Evolutionary conservation across 23 red algal genomes (phyloP).

Genomic region (Gracilariopsis chorda): DNA sequence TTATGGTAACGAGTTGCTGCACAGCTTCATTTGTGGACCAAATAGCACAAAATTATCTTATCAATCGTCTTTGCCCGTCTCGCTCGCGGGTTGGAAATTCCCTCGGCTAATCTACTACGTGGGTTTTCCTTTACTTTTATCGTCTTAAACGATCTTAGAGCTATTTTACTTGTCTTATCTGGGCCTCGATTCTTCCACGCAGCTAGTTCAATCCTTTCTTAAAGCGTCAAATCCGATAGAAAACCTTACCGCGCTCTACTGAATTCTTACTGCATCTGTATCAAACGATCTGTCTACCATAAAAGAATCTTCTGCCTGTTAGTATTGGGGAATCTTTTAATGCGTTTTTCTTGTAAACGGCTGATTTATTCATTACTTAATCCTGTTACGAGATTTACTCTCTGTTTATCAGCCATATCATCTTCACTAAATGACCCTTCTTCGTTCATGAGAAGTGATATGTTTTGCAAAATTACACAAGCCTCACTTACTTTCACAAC

Average conservation of each 20-base stretch:
- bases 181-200: neutral
- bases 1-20: too few species aligned
- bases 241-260: neutral
- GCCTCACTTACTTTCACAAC: neutral
- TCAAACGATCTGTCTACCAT: neutral
- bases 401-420: neutral
- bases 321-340: neutral
- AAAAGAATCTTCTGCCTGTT: neutral
- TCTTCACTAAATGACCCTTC: slow-evolving; percentile 2
- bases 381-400: neutral
- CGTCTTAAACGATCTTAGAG: neutral
- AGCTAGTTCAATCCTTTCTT: too few species aligned
- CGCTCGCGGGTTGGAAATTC: too few species aligned
- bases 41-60: too few species aligned
- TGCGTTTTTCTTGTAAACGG: neutral
- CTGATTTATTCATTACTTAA: neutral
- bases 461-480: slow-evolving; percentile 3
- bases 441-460: slow-evolving; percentile 5
- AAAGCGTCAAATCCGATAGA: neutral
- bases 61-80: too few species aligned
- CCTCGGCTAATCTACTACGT: neutral
- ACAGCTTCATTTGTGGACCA: too few species aligned
- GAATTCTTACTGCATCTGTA: neutral
- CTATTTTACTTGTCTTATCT: neutral
- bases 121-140: neutral